phyloP scores from a whole-genome alignment of 2,329 filamentous ascomycete genomes.

The Penicillium brevicompactum region DNA sequence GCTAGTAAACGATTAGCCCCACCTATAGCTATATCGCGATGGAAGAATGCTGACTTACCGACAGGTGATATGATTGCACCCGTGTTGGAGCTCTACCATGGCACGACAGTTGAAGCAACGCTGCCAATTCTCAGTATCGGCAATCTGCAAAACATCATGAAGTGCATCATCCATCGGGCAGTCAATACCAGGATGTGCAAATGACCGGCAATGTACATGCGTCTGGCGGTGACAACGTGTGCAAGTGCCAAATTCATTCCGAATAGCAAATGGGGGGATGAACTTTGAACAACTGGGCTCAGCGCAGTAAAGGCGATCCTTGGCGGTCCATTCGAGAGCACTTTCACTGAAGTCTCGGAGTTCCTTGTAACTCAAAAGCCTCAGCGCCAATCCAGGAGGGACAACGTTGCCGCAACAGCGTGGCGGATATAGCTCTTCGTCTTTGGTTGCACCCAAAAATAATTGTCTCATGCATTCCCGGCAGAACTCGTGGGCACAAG shows the following conservation, averaged over 20 bases:
- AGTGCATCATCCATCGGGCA: slow-evolving; percentile 18
- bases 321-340: slow-evolving; percentile 14
- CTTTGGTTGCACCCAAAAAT: slow-evolving; percentile 15
- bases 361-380: slow-evolving; percentile 13
- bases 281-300: slow-evolving; percentile 22
- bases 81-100: slow-evolving; percentile 16
- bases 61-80: slow-evolving; percentile 23
- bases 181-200: slow-evolving; percentile 17
- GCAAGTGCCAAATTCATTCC: slow-evolving; percentile 14
- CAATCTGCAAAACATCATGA: slow-evolving; percentile 12
- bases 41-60: slow-evolving; percentile 7
- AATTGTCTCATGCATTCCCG: too few relatives aligned
- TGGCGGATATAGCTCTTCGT: slow-evolving; percentile 21
- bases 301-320: slow-evolving; percentile 23
- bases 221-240: slow-evolving; percentile 14
- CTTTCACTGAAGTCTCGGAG: slow-evolving; percentile 13
- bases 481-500: too few relatives aligned
- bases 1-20: slow-evolving; percentile 4
- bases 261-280: slow-evolving; percentile 17
- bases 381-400: slow-evolving; percentile 1
- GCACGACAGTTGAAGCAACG: slow-evolving; percentile 17
- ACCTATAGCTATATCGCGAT: too few relatives aligned
- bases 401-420: slow-evolving; percentile 17
- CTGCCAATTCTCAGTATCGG: slow-evolving; percentile 7
- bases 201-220: slow-evolving; percentile 16